Percentiles rank a stretch among this genome's conserved stretches.
These are phyloP conservation scores for Ceriops decandra DNA, from an alignment of 345 rosid species.

Conservation along the genomic window DNA sequence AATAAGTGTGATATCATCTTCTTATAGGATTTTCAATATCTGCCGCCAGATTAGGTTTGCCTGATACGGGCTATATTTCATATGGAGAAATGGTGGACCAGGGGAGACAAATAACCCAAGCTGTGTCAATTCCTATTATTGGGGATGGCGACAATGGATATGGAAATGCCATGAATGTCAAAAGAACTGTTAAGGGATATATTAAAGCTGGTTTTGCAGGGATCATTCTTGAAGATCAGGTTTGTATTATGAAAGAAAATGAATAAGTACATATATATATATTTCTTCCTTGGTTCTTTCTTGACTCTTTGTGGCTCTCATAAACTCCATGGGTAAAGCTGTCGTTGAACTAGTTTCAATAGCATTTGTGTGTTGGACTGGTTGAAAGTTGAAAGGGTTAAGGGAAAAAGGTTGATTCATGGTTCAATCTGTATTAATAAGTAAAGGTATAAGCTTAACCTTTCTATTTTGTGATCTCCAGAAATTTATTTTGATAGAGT, in stretches of 20 bases:
- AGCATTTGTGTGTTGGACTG: background rate
- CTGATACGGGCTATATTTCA: constrained; percentile 67
- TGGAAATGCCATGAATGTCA: constrained; percentile 81
- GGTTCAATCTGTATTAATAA: too few relatives aligned
- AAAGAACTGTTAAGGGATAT: constrained; percentile 81
- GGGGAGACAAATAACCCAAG: constrained; percentile 67
- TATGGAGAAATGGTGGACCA: constrained; percentile 94
- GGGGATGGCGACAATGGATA: constrained; percentile 87
- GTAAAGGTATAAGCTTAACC: too few relatives aligned
- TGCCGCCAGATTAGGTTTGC: constrained; percentile 70
- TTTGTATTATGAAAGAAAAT: constrained; percentile 15
- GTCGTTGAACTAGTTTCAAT: background rate
- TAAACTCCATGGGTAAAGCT: background rate
- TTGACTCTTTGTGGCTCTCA: background rate
- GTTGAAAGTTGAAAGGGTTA: too few relatives aligned
- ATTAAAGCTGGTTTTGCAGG: constrained; percentile 86
- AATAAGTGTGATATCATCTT: constrained; percentile 8
- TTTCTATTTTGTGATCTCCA: too few relatives aligned
- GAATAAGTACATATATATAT: background rate
- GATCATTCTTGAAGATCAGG: constrained; percentile 84
- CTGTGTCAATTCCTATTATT: constrained; percentile 72
- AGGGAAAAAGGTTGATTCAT: too few relatives aligned
- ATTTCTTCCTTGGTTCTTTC: background rate
- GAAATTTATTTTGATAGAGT: too few relatives aligned
- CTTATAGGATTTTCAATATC: constrained; percentile 76